phyloP scores from a whole-genome alignment of 2,329 filamentous ascomycete genomes.

The Colletotrichum sp. region DNA sequence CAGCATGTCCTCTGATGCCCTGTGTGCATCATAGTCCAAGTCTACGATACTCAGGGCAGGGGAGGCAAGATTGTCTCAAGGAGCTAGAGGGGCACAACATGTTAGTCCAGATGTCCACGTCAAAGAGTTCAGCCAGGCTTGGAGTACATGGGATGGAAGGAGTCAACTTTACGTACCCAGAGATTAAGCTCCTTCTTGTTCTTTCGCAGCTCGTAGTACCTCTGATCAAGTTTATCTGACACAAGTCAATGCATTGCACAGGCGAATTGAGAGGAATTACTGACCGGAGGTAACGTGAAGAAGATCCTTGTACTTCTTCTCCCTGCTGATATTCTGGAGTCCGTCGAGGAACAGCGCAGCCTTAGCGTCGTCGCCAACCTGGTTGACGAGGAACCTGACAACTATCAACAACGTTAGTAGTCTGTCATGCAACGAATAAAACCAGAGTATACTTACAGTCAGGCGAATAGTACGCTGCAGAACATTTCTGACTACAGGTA shows the following conservation, averaged over 20 bases:
- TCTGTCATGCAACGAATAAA: neutral
- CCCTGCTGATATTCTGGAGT: neutral
- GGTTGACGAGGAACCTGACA: neutral
- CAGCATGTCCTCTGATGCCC: too few relatives aligned
- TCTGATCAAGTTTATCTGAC: neutral
- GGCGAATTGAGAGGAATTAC: fast-evolving
- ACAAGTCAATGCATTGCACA: neutral
- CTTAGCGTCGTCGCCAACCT: neutral
- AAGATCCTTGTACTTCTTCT: neutral
- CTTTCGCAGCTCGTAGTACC: neutral
- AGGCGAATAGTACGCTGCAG: neutral
- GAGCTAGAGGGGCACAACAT: fast-evolving
- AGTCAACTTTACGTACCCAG: neutral
- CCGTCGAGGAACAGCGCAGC: neutral
- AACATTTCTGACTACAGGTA: neutral
- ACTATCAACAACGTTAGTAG: neutral
- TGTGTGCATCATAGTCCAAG: neutral
- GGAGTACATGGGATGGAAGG: fast-evolving
- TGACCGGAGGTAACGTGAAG: neutral
- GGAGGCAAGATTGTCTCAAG: neutral
- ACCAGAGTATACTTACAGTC: neutral
- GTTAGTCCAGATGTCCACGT: neutral
- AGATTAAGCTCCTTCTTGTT: neutral
- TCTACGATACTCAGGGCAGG: neutral
- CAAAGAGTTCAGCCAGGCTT: fast-evolving